Evolutionary conservation across 83 land plant species (phyloP).

Genomic region (Thuja plicata): DNA sequence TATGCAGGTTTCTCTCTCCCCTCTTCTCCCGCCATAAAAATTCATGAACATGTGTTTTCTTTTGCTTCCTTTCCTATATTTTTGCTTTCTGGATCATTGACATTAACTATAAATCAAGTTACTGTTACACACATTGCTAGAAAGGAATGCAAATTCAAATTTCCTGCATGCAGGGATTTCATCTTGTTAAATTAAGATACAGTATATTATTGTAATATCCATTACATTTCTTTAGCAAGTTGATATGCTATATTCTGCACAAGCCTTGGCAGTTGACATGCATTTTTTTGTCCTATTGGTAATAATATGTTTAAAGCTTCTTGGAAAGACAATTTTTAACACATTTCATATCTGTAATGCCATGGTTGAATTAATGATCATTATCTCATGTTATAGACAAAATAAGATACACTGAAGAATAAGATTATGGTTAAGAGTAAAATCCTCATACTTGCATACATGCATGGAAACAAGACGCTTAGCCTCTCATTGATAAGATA

Average conservation of each 20-base stretch:
- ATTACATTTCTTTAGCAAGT: neutral
- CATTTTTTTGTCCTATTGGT: neutral
- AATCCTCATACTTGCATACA: no score
- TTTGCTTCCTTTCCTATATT: neutral
- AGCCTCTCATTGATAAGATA: neutral
- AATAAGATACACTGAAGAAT: no score
- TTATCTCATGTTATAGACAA: neutral
- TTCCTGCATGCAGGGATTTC: neutral
- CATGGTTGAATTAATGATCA: neutral
- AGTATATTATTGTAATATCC: neutral
- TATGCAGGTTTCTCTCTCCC: constrained; percentile 34
- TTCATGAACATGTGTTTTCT: neutral
- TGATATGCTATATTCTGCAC: neutral
- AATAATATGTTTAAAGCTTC: no score
- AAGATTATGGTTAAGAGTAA: no score
- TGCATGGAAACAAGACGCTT: neutral
- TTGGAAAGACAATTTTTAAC: neutral
- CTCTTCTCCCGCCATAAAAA: neutral
- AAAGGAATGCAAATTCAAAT: neutral
- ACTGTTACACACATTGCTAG: neutral
- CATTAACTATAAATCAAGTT: neutral
- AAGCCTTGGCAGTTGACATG: neutral
- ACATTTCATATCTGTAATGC: no score
- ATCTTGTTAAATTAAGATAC: neutral
- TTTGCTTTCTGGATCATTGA: neutral